Conservation (phyloP, 2,329 filamentous ascomycete genomes). For the Alternaria infectoria region DNA sequence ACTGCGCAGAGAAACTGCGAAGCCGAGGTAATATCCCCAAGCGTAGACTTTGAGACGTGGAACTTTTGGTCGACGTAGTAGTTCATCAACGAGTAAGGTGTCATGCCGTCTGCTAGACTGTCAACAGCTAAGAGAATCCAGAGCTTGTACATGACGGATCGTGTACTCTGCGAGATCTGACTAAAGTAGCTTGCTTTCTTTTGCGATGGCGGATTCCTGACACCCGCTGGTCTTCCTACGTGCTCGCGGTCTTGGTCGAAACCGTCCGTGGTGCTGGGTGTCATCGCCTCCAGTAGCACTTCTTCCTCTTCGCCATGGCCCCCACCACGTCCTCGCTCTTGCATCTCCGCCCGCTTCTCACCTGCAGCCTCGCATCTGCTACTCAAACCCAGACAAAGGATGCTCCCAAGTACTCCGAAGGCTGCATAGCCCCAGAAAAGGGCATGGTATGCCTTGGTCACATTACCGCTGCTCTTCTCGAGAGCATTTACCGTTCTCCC, state of each 20-base stretch:
- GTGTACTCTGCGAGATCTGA: slow-evolving; percentile 64
- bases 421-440: slow-evolving; percentile 54
- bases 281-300: slow-evolving; percentile 42
- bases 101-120: slow-evolving; percentile 69
- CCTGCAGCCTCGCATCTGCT: slow-evolving; percentile 49
- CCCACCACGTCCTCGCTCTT: slow-evolving; percentile 22
- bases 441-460: slow-evolving; percentile 48
- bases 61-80: slow-evolving; percentile 48
- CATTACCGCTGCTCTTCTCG: slow-evolving; percentile 45
- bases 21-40: slow-evolving; percentile 64
- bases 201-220: slow-evolving; percentile 7
- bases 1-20: slow-evolving; percentile 58
- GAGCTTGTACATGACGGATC: slow-evolving; percentile 66
- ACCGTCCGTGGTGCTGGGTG: slow-evolving; percentile 38
- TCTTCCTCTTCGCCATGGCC: slow-evolving; percentile 41
- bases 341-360: slow-evolving; percentile 34
- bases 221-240: slow-evolving; percentile 20
- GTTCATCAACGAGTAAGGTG: slow-evolving; percentile 45
- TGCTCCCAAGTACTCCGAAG: slow-evolving; percentile 50
- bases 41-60: slow-evolving; percentile 55
- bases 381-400: slow-evolving; percentile 49
- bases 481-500: slow-evolving; percentile 52
- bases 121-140: slow-evolving; percentile 71
- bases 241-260: slow-evolving; percentile 35
- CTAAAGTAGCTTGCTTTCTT: slow-evolving; percentile 51